phyloP scores from a whole-genome alignment of 208 protist genomes.

The Naegleria lovaniensis region DNA sequence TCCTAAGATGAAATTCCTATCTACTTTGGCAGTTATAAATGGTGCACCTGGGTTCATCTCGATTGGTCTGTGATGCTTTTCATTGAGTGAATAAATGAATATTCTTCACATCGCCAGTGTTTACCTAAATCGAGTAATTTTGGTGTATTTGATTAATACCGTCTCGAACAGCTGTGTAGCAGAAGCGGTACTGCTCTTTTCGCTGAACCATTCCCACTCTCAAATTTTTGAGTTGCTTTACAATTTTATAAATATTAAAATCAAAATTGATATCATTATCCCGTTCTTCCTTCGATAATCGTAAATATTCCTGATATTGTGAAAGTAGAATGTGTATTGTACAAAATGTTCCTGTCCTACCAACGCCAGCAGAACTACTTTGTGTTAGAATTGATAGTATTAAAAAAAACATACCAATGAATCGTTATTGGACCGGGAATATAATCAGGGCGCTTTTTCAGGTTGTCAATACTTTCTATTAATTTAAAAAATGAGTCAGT shows the following conservation, averaged over 20 bases:
- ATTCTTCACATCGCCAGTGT: too few relatives aligned
- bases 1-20: too few relatives aligned
- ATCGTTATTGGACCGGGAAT: background rate
- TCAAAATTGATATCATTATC: background rate
- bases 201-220: constrained; percentile 17
- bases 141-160: background rate
- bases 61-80: too few relatives aligned
- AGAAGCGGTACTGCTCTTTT: constrained; percentile 15
- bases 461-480: background rate
- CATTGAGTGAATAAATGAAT: too few relatives aligned
- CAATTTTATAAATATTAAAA: constrained; percentile 25
- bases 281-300: background rate
- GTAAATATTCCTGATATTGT: background rate
- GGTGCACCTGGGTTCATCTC: too few relatives aligned
- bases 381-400: background rate
- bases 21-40: too few relatives aligned
- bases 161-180: background rate
- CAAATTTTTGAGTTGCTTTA: background rate
- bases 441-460: background rate
- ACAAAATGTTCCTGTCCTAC: constrained; percentile 21
- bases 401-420: constrained; percentile 6
- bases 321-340: background rate
- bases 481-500: background rate
- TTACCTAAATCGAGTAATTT: background rate
- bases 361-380: constrained; percentile 5